Base-by-base conservation (phyloP, 768 basidiomycete genomes). In the Lactifluus volemus region DNA sequence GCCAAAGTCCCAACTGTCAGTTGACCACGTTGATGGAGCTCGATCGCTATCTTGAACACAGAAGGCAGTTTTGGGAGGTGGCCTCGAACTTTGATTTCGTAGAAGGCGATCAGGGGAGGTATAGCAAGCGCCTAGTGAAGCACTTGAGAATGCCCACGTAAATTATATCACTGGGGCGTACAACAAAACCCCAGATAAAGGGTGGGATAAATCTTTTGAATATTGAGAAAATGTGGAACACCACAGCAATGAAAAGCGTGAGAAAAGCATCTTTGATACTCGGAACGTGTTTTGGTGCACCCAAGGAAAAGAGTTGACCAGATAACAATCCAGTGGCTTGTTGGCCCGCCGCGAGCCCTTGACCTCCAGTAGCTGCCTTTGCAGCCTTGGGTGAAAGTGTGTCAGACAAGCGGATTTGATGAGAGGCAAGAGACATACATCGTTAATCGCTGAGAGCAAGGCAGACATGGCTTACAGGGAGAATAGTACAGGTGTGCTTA, bases 31-130 rank as follows among this genome's bases (percentile, higher is more conserved):
- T 63, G 51, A 58, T 49, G 32, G 52, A 63, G 52, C 9, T 44
- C 34, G 39, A 58, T 49, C 32, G 25, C 41, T 12, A 63, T 49
- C 32, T 21, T 7, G 9, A 58, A 11, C 17, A 54, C 8, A 42
- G 61, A 54, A 15, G 61, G 61, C 9, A 63, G 5, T 19, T 14
- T 39, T 15, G 61, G 57, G 45, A 44, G 29, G 32, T 42, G 44
- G 19, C 36, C 19, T 39, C 57, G 61, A 44, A 63, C 15, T n/a
- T 57, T 49, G 38, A 58, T 30, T 53, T 63, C 61, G n/a, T 58
- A 63, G 30, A 63, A 58, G 8, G 38, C 39, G 47, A 63, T 17
- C 30, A 53, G 2, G 17, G 48, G 45, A 30, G 61, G 61, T 41
- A 49, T 58, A 30, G 25, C 36, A 41, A 54, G 42, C 5, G 38